Base-by-base conservation (phyloP, 352 stramenopile species). In the Phytophthora chlamydospora region DNA sequence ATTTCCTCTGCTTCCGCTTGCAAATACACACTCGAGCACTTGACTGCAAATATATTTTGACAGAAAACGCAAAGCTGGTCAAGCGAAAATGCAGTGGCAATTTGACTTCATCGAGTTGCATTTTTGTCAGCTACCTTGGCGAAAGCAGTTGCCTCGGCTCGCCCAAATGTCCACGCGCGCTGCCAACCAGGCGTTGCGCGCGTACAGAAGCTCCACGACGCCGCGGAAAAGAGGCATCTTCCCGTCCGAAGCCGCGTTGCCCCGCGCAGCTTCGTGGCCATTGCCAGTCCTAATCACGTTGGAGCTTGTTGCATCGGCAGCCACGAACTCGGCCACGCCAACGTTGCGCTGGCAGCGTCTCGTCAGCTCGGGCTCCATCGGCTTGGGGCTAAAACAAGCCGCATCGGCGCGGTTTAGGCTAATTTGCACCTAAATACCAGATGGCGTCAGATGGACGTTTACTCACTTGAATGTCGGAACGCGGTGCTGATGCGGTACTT, bases 191-290 rank as follows among this genome's bases (percentile, higher is more conserved):
- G 40, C 62, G n/a, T 41, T 50, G 36, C 54, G 47, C 47, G 57
- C 71, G 51, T 66, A 75, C 38, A 66, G 35, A 45, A 48, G 41
- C 54, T 79, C 71, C 19, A 79, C 40, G 16, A 59, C 62, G n/a
- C 71, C 66, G 8, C 41, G 45, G 35, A 79, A 78, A 5, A 76
- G 50, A 17, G 40, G 52, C 21, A 32, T 32, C 24, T 52, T 47
- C 4, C 27, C 38, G 5, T 43, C 32, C 40, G 38, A 9, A 13
- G 24, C 16, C 7, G 0, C 8, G 31, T 27, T 24, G 24, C 24
- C 24, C 24, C 24, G 24, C 24, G 24, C 31, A 7, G n/a, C 16
- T 24, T 9, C 19, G 41, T 16, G 16, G 14, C 33, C 21, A 40
- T 32, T 38, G 24, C 48, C 53, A 12, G 50, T 71, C 17, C 32